Base-by-base conservation (phyloP, 2,329 filamentous ascomycete species). In the Pyrenophora teres region DNA sequence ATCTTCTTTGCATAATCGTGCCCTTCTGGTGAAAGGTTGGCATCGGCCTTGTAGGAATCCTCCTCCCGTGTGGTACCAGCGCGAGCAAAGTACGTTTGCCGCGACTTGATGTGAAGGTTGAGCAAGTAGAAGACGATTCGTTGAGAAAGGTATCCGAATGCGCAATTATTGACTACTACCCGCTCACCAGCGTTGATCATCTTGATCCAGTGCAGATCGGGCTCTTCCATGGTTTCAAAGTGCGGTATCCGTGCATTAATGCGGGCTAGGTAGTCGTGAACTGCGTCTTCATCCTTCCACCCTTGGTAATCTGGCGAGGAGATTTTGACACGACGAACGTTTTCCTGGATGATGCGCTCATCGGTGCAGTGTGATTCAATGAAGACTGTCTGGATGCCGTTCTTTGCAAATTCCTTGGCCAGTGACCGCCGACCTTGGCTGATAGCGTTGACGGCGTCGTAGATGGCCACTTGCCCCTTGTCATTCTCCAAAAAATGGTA, bases 41-140 rank as follows among this genome's bases (percentile, higher is more conserved):
- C 90, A 74, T 99, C 94, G 0, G 89, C 86, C 71, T 94, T 96
- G 82, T 94, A 97, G 8, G 88, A 92, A 63, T 96, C 91, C 57
- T 94, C 89, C 57, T 94, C 89, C n/a, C 84, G 82, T 0, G 93
- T 90, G 6, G 90, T 88, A 32, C 94, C 94, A 43, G 93, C 85
- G 57, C 93, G 85, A 40, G 87, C 92, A 73, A 97, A 97, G 75
- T 95, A 97, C 6, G 92, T 97, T 57, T 90, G 90, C 50, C 93
- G 86, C 41, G 89, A 89, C 74, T 99, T 97, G 80, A 97, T 97
- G 74, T 99, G 94, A 19, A 97, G 81, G 68, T 99, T 99, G 69
- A 96, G 90, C 40, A 99, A 85, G 74, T 97, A 99, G 76, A 99
- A 99, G 48, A 99, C 93, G 61, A 99, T 99, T 54, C 94, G 87